Evolutionary conservation across 106 monocot species (phyloP).

Genomic region (Dioscorea dumetorum): DNA sequence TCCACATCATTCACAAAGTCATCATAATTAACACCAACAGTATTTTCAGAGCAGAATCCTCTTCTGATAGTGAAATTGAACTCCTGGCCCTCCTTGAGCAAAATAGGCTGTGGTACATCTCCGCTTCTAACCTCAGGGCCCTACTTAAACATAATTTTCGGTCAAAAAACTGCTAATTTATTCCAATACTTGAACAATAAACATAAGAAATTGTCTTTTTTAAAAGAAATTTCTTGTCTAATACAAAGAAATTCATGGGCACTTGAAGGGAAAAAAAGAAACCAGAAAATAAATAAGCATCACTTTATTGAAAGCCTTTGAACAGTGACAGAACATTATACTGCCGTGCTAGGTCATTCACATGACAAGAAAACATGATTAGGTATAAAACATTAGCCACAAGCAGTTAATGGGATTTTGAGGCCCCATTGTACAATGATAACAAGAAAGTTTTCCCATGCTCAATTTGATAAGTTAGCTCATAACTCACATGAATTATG

Average conservation of each 20-base stretch:
- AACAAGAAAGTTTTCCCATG: too few species aligned
- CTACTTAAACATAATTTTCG: constrained; percentile 17
- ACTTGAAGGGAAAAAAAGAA: neutral
- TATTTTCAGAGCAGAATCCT: constrained; percentile 51
- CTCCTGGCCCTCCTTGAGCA: constrained; percentile 63
- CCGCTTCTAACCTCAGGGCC: constrained; percentile 86
- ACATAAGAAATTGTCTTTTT: neutral
- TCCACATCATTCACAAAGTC: constrained; percentile 82
- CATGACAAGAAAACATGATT: neutral
- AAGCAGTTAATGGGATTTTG: neutral
- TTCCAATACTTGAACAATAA: neutral
- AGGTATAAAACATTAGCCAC: neutral
- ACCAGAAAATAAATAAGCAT: neutral
- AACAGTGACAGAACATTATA: too few species aligned
- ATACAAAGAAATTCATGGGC: neutral
- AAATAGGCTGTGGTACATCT: constrained; percentile 63
- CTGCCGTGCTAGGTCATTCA: neutral
- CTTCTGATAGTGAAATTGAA: constrained; percentile 74
- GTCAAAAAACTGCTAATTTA: neutral
- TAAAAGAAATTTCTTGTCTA: neutral
- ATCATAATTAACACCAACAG: constrained; percentile 79
- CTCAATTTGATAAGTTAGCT: too few species aligned
- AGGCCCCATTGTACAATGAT: too few species aligned
- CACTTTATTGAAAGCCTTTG: too few species aligned
- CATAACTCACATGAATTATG: too few species aligned